Percentiles rank a stretch among this genome's conserved stretches.
phyloP scores from a whole-genome alignment of 345 rosid genomes.

The Brassica cretica region DNA sequence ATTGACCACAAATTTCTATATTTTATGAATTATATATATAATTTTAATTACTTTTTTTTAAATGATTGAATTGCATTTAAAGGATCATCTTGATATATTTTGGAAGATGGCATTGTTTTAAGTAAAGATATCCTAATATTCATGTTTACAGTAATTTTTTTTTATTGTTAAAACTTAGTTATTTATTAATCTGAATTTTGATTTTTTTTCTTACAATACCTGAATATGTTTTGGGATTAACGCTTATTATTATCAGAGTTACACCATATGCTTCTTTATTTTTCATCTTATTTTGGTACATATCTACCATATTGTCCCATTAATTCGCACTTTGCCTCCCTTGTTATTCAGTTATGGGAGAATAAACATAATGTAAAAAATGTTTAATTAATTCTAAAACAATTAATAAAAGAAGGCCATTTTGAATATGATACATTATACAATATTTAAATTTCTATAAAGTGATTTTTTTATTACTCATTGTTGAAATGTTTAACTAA shows the following conservation, averaged over 20 bases:
- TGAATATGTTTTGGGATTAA: neutral
- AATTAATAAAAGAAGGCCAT: too few species aligned
- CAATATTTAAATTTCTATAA: too few species aligned
- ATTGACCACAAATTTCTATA: too few species aligned
- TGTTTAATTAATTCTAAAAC: too few species aligned
- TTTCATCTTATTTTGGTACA: neutral
- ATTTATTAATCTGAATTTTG: too few species aligned
- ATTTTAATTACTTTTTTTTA: too few species aligned
- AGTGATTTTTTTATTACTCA: too few species aligned
- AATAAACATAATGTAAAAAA: too few species aligned
- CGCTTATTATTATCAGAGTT: neutral
- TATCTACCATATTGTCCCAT: neutral
- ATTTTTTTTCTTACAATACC: neutral
- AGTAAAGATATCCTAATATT: neutral
- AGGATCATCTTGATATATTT: neutral
- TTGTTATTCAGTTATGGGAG: too few species aligned
- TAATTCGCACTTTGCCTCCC: neutral
- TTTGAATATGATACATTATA: too few species aligned
- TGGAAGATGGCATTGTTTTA: neutral
- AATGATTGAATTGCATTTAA: too few species aligned
- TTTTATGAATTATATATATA: too few species aligned
- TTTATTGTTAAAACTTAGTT: neutral
- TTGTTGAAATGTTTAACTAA: neutral
- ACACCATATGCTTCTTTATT: neutral
- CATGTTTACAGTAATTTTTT: neutral